Evolutionary conservation across 108 stramenopile species (phyloP), one percentile per base, ranked within the genome.

Genomic region (Conticribra guillardii): DNA sequence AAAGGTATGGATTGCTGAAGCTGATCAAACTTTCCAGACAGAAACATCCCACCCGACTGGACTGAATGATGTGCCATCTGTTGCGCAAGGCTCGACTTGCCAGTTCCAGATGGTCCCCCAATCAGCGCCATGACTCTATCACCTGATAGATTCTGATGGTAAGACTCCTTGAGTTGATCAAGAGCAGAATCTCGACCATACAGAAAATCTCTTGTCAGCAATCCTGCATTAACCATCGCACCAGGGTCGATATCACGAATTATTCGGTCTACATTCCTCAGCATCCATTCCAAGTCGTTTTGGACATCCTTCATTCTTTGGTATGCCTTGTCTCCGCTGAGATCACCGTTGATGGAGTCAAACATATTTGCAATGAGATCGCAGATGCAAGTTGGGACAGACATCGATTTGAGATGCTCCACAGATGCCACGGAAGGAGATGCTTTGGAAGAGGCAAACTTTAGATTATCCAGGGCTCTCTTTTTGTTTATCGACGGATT

Each of bases 21-120:
- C 24, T 61, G 61, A 22, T 71, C 69, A 21, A n/a, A n/a, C n/a
- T n/a, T n/a, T n/a, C n/a, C n/a, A n/a, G n/a, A n/a, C n/a, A n/a
- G n/a, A n/a, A n/a, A 71, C 19, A 50, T 5, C 0, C 67, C 67
- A 9, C 56, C 56, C 14, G 34, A 37, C 5, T 34, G 3, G 17
- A 3, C 48, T 14, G 58, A 23, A 21, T 32, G 33, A 19, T 57
- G 4, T 3, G 56, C 48, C 22, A 69, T 16, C 22, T 16, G 17
- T 14, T 57, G 28, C 8, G 47, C 56, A 15, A 69, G 3, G 8
- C 16, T 34, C 4, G 67, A 52, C 22, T 69, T 69, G 0, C 67
- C 67, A 23, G 56, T 59, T 0, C 67, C 67, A 48, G 67, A 62
- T 2, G 32, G n/a, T 7, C 76, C 76, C n/a, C 63, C 37, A 30